Evolutionary conservation across 1,139 yeast species (phyloP).

Genomic region (Diutina pseudorugosa): DNA sequence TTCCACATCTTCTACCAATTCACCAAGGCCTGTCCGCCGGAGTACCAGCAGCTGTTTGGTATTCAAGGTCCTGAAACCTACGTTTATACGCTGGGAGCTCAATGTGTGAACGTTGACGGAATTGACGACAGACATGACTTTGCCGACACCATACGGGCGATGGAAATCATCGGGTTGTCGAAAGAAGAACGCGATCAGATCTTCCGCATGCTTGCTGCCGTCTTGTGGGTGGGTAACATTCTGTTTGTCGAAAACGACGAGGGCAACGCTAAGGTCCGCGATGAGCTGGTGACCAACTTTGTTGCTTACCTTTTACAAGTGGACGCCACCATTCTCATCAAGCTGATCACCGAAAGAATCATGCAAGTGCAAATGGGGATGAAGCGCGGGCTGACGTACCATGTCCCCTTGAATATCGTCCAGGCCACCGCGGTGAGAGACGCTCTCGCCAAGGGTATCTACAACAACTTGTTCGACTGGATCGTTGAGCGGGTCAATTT

Average conservation of each 20-base stretch:
- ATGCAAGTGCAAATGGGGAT: constrained; percentile 86
- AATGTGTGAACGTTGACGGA: constrained; percentile 77
- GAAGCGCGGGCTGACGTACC: constrained; percentile 86
- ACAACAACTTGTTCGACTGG: constrained; percentile 92
- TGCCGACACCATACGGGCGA: constrained; percentile 70
- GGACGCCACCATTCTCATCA: constrained; percentile 51
- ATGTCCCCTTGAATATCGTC: constrained; percentile 81
- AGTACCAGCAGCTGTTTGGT: constrained; percentile 74
- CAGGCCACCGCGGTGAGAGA: constrained; percentile 95
- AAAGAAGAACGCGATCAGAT: constrained; percentile 83
- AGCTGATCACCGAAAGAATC: constrained; percentile 65
- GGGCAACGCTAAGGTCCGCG: constrained; percentile 75
- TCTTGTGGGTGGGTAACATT: constrained; percentile 91
- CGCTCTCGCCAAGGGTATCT: constrained; percentile 90
- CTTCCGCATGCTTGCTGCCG: constrained; percentile 71
- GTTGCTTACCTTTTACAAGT: constrained; percentile 88
- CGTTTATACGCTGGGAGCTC: constrained; percentile 75
- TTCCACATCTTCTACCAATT: constrained; percentile 96
- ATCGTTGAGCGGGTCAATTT: constrained; percentile 87
- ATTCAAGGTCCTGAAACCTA: constrained; percentile 91
- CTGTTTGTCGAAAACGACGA: constrained; percentile 77
- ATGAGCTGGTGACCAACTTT: constrained; percentile 80
- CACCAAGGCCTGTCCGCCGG: constrained; percentile 81
- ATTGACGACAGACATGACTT: constrained; percentile 77
- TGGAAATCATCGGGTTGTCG: constrained; percentile 75